These are phyloP conservation scores for Aspergillus fructus DNA, from an alignment of 2,329 filamentous ascomycete species.

Conservation along the genomic window DNA sequence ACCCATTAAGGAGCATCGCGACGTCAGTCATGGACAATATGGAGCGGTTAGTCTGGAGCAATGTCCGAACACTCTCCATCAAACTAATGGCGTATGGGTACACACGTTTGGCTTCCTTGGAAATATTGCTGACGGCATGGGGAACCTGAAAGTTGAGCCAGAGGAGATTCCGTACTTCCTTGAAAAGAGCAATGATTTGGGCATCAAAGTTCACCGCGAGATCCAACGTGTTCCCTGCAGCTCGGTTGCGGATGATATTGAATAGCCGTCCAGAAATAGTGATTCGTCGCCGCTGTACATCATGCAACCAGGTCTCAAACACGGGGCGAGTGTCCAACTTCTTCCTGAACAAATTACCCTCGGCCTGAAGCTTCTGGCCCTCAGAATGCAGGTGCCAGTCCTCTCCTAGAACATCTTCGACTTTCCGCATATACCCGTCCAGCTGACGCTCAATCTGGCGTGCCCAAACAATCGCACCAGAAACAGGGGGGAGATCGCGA, in stretches of 20 bases:
- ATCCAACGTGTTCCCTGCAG: constrained; percentile 86
- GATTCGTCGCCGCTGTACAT: constrained; percentile 83
- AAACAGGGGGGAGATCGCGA: constrained; percentile 91
- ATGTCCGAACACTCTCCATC: constrained; percentile 97
- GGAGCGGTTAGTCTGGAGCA: constrained; percentile 80
- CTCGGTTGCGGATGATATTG: constrained; percentile 80
- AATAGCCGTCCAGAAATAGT: constrained; percentile 92
- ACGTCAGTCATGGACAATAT: constrained; percentile 86
- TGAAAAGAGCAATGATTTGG: constrained; percentile 96
- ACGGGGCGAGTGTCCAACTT: constrained; percentile 93
- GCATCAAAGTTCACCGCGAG: constrained; percentile 94
- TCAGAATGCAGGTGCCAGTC: constrained; percentile 95
- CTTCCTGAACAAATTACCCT: constrained; percentile 91
- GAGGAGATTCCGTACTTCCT: constrained; percentile 91
- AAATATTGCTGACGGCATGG: constrained; percentile 90
- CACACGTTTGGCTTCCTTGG: constrained; percentile 97
- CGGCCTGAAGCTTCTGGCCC: constrained; percentile 86
- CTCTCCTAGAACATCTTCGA: constrained; percentile 93
- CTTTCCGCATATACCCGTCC: constrained; percentile 95
- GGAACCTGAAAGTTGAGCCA: constrained; percentile 96
- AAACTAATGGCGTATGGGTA: constrained; percentile 97
- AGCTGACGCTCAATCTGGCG: constrained; percentile 95
- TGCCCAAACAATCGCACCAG: constrained; percentile 96
- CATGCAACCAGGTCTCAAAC: constrained; percentile 91
- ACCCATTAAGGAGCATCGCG: constrained; percentile 81